phyloP scores from a whole-genome alignment of 2,329 filamentous ascomycete species.

The Botrytis elliptica region DNA sequence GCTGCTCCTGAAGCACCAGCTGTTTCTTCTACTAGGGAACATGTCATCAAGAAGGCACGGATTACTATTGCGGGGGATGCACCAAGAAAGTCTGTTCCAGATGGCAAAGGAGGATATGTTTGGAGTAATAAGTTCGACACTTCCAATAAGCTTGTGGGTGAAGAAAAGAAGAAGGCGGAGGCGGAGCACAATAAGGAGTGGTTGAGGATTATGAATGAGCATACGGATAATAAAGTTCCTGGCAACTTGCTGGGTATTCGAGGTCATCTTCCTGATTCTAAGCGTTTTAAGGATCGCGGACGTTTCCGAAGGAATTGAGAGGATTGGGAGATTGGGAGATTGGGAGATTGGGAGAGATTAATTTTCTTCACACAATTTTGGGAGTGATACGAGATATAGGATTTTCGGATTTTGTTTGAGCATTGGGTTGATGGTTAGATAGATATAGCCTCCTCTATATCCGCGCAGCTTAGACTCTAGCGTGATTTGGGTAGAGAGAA shows the following conservation, averaged over 20 bases:
- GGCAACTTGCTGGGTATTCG: neutral
- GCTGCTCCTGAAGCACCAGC: neutral
- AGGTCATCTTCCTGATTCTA: neutral
- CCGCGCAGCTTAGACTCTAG: neutral
- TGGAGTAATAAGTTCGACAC: neutral
- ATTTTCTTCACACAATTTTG: neutral
- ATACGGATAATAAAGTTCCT: neutral
- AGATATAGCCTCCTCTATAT: neutral
- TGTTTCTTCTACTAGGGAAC: neutral
- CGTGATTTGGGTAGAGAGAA: neutral
- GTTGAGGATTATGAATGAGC: neutral
- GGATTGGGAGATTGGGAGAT: neutral
- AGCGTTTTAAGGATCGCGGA: neutral
- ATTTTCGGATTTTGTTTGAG: neutral
- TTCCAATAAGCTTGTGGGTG: neutral
- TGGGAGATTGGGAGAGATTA: neutral
- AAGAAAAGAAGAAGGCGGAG: neutral
- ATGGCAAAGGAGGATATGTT: neutral
- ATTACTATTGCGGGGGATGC: neutral
- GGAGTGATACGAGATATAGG: neutral
- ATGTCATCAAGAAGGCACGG: neutral
- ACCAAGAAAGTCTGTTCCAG: neutral
- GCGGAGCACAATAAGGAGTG: neutral
- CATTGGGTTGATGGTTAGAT: neutral
- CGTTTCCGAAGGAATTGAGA: neutral